Evolutionary conservation across 2,329 filamentous ascomycete species (phyloP).

Genomic region (Nemania abortiva): DNA sequence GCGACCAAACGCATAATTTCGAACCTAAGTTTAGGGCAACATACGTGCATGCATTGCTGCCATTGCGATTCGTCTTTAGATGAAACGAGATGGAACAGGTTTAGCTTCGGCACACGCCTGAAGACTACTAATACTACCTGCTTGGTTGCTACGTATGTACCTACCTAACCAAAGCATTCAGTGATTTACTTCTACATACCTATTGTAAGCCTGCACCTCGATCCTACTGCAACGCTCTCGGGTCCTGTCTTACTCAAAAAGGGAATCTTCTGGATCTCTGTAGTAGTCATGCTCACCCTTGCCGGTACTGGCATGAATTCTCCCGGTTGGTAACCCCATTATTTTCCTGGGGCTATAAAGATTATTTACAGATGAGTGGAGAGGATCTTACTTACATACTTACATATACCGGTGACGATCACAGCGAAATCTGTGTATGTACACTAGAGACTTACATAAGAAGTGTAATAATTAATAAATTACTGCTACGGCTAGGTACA

Average conservation of each 20-base stretch:
- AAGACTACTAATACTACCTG: too few species aligned
- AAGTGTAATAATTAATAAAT: constrained; percentile 12
- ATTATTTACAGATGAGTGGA: constrained; percentile 7
- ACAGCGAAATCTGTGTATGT: background rate
- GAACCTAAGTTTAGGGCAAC: constrained; percentile 25
- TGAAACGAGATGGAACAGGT: constrained; percentile 11
- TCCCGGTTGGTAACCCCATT: constrained; percentile 5
- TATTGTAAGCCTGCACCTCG: constrained; percentile 24
- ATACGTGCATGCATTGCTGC: background rate
- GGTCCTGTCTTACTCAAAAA: constrained; percentile 28
- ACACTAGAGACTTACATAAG: too few species aligned
- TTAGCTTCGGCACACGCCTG: constrained; percentile 3
- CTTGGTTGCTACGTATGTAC: background rate
- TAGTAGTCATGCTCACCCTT: constrained; percentile 24
- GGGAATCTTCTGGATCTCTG: constrained; percentile 37
- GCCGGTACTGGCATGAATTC: constrained; percentile 14
- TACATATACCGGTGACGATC: background rate
- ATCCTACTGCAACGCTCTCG: constrained; percentile 33
- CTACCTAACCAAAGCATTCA: background rate
- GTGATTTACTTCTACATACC: too few species aligned
- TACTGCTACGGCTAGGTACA: constrained; percentile 15
- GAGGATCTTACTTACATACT: background rate
- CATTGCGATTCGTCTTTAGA: background rate
- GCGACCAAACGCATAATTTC: constrained; percentile 12
- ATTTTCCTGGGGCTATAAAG: constrained; percentile 6